Percentiles rank a stretch among this genome's conserved stretches.
These are phyloP conservation scores for Gynostemma pentaphyllum DNA, from an alignment of 306 rosid species.

Conservation along the genomic window DNA sequence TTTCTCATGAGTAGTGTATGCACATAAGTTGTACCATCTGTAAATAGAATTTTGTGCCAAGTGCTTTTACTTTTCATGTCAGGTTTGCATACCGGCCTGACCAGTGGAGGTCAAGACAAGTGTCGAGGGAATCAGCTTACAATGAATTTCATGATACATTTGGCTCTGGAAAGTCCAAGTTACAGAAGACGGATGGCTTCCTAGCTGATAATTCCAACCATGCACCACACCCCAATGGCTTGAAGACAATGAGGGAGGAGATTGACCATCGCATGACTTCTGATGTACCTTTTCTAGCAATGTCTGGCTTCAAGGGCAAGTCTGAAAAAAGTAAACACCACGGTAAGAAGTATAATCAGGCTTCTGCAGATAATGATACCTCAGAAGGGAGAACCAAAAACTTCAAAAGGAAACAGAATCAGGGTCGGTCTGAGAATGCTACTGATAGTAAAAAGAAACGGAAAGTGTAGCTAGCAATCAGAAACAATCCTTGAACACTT, in stretches of 20 bases:
- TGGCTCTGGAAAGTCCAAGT: slow-evolving; percentile 44
- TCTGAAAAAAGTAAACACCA: slow-evolving; percentile 23
- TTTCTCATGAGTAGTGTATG: not conserved
- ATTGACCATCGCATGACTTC: slow-evolving; percentile 41
- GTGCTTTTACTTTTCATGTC: slow-evolving; percentile 16
- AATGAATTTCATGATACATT: slow-evolving; percentile 55
- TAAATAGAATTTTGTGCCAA: not conserved
- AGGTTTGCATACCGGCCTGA: slow-evolving; percentile 72
- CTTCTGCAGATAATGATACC: slow-evolving; percentile 21
- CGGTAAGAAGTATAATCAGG: slow-evolving; percentile 21
- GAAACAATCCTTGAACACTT: not conserved
- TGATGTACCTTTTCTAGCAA: slow-evolving; percentile 54
- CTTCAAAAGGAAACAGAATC: slow-evolving; percentile 19
- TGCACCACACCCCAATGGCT: slow-evolving; percentile 26
- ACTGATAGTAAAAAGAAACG: not conserved
- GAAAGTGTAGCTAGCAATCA: not conserved
- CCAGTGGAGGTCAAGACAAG: slow-evolving; percentile 81
- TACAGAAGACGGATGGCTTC: slow-evolving; percentile 27
- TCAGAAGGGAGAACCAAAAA: slow-evolving; percentile 21
- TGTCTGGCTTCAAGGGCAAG: slow-evolving; percentile 31
- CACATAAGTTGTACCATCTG: not conserved
- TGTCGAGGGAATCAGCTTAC: slow-evolving; percentile 62
- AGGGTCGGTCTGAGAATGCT: not conserved
- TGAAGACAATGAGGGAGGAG: slow-evolving; percentile 55
- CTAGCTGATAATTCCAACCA: slow-evolving; percentile 34